Evolutionary conservation across 192 early-diverging fungal species (phyloP).

Genomic region (Backusella australiensis): DNA sequence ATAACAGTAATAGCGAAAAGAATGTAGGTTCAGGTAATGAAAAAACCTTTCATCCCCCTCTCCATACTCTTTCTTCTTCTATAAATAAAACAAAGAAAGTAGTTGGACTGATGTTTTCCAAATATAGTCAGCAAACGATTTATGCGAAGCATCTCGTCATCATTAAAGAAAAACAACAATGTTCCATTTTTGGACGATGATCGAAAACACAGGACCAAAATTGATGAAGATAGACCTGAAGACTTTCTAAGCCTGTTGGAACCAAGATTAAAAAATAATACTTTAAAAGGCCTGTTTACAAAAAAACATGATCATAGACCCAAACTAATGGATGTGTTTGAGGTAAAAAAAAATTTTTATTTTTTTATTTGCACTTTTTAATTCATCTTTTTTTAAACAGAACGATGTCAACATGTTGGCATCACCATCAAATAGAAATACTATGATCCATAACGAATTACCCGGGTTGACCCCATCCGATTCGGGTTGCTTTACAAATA

Average conservation of each 20-base stretch:
- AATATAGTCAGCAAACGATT: slow-evolving; percentile 9
- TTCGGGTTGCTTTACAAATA: slow-evolving; percentile 2
- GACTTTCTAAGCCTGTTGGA: neutral
- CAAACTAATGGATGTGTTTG: neutral
- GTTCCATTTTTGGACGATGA: neutral
- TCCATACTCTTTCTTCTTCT: neutral
- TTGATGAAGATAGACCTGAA: neutral
- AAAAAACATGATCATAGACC: neutral
- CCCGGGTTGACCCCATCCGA: neutral
- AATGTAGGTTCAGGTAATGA: neutral
- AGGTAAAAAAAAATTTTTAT: too few species aligned
- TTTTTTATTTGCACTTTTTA: neutral
- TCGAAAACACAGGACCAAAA: neutral
- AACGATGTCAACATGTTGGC: slow-evolving; percentile 6
- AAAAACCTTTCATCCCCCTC: neutral
- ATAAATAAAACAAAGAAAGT: neutral
- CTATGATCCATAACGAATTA: slow-evolving; percentile 3
- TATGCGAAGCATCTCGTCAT: slow-evolving; percentile 9
- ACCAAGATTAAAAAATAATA: neutral
- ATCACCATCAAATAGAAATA: slow-evolving; percentile 26
- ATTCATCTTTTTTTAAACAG: neutral
- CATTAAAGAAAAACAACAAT: neutral
- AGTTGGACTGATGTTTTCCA: neutral
- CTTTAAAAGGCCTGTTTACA: neutral
- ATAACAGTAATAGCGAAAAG: neutral